Evolutionary conservation across 768 basidiomycete species (phyloP).

Genomic region (Amanita rubescens): DNA sequence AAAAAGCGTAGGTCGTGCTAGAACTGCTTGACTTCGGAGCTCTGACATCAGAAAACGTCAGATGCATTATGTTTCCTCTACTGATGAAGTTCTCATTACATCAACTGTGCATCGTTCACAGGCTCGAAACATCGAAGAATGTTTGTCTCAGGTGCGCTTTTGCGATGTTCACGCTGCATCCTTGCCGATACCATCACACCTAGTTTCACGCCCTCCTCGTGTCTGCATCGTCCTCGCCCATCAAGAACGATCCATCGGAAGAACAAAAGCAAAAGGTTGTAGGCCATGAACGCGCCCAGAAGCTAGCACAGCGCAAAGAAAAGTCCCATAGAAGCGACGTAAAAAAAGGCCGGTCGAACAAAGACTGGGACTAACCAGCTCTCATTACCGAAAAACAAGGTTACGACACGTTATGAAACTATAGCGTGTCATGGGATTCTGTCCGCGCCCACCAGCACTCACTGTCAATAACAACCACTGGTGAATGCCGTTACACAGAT

Average conservation of each 20-base stretch:
- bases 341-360: conserved; percentile 30
- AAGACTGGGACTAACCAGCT: conserved; percentile 5
- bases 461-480: not conserved
- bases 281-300: conserved; percentile 35
- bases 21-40: not conserved
- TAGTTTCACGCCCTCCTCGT: conserved; percentile 52
- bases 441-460: not conserved
- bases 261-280: conserved; percentile 51
- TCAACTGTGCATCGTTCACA: conserved; percentile 72
- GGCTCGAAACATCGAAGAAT: conserved; percentile 67
- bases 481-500: not conserved
- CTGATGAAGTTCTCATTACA: conserved; percentile 59
- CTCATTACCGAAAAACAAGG: not conserved
- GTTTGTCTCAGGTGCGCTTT: conserved; percentile 49
- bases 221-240: conserved; percentile 33
- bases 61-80: conserved; percentile 63
- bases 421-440: not conserved
- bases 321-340: conserved; percentile 48
- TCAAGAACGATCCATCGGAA: conserved; percentile 48
- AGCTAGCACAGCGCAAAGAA: conserved; percentile 37
- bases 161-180: not conserved
- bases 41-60: conserved; percentile 18
- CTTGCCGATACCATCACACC: conserved; percentile 4
- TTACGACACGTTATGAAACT: not conserved
- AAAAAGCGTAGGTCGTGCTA: conserved; percentile 36